Evolutionary conservation across 2,329 filamentous ascomycete species (phyloP), one percentile per base, ranked within the genome.

Genomic region (Aspergillus awamori): DNA sequence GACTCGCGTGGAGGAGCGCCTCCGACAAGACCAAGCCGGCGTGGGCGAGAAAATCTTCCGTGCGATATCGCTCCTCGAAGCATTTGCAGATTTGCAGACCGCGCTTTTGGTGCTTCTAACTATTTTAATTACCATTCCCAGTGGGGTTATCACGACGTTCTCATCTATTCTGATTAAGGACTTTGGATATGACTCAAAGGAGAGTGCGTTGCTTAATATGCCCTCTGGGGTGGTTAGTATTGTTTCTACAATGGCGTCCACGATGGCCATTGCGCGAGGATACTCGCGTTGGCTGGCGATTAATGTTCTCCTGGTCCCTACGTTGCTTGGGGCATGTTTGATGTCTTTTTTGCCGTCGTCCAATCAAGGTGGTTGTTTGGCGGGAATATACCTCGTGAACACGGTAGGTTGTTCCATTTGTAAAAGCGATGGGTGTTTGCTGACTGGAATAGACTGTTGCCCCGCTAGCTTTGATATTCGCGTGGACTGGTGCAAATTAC

Each of bases 401-500:
- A 65, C 69, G 20, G 69, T 71, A 61, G 60, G 62, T 33, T 17
- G 10, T 13, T 4, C 49, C 49, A 8, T 2, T 0, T 4, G 3
- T 2, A 1, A 24, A 2, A 13, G 1, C 10, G n/a, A 17, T 13
- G 28, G 11, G 0, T 20, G 2, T 15, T 1, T 4, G 1, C 51
- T 72, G 53, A 5, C 61, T 17, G 2, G 15, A 8, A n/a, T n/a
- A 70, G 48, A 78, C 79, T 22, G 77, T 78, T n/a, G 76, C 77
- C 5, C 70, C 76, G 1, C 68, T 81, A 24, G 79, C 78, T 13
- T 60, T 81, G 8, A 69, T 81, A 26, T 76, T 77, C 28, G 75
- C 76, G 0, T 81, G 77, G 77, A 80, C 80, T 8, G 77, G 78
- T 5, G 77, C 73, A 4, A 83, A 83, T 57, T 77, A 79, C 41